phyloP scores from a whole-genome alignment of 441 rosid genomes.

The Erysimum pusillum region DNA sequence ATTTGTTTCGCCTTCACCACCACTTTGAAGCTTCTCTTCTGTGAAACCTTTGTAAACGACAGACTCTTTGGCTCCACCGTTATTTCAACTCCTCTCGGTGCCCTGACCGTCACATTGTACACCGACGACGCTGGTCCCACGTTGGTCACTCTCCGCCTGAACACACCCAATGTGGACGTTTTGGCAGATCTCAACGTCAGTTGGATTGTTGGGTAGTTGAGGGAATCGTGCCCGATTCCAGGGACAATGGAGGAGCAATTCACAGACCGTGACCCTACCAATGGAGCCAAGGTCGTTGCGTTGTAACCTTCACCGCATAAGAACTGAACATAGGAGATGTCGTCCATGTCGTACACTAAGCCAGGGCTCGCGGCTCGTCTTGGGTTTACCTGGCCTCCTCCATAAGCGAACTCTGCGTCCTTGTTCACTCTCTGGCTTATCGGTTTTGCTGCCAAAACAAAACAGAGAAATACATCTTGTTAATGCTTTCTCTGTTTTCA shows the following conservation, averaged over 20 bases:
- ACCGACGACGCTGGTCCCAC: constrained; percentile 58
- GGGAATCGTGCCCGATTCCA: constrained; percentile 66
- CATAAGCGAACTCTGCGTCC: constrained; percentile 66
- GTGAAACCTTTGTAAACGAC: constrained; percentile 53
- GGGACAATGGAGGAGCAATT: constrained; percentile 69
- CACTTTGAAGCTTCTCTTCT: constrained; percentile 77
- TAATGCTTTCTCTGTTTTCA: background rate
- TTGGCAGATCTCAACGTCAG: constrained; percentile 44
- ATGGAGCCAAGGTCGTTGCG: constrained; percentile 54
- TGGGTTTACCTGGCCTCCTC: constrained; percentile 73
- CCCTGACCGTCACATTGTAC: constrained; percentile 57
- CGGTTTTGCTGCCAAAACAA: constrained; percentile 62
- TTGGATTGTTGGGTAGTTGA: constrained; percentile 78
- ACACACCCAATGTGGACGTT: constrained; percentile 50
- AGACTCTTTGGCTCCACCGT: constrained; percentile 58
- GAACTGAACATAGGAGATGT: constrained; percentile 68
- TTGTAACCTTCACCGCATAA: constrained; percentile 70
- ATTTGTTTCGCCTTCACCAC: constrained; percentile 63
- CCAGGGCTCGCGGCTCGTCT: constrained; percentile 59
- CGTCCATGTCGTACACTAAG: constrained; percentile 62
- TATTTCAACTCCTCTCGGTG: constrained; percentile 64
- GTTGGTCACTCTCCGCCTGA: constrained; percentile 67
- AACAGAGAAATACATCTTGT: constrained; percentile 3
- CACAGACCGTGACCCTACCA: constrained; percentile 55
- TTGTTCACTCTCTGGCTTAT: constrained; percentile 61